Base-by-base conservation (phyloP, 2,329 filamentous ascomycete species). In the Stemphylium beticola region DNA sequence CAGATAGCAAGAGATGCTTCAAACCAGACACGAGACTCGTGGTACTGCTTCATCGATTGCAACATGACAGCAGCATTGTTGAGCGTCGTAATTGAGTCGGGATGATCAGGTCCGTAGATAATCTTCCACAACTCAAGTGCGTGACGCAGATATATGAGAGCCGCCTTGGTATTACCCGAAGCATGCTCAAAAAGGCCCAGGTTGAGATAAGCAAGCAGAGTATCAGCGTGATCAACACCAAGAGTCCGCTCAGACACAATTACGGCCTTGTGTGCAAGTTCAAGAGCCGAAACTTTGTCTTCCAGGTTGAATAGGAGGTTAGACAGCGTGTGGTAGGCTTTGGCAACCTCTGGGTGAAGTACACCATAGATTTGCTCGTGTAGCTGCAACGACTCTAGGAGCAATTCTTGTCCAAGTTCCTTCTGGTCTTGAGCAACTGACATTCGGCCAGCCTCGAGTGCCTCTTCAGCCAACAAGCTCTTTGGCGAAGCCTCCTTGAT, bases 11-110 rank as follows among this genome's bases (percentile, higher is more conserved):
- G 86, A 9, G 93, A 96, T 61, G 92, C 89, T 77, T 98, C 95
- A 72, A 99, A 99, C 95, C 95, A 99, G 59, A 93, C 83, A 46
- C 95, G 89, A 40, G 93, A 98, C 77, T 96, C 92, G 67, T 93
- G 89, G 80, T 96, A 99, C 57, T 90, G 88, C 82, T 98, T 96
- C 67, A 97, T 85, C 51, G 92, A 88, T 78, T 99, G 95, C 54
- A 99, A 86, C 95, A 99, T 99, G 56, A 99, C 95, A 7, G 95
- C 95, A 17, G 92, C 93, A 71, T 99, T 99, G 84, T 98, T 99
- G 78, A 98, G 89, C 14, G 95, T 98, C 8, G 96, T 99, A 77
- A 99, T 97, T 8, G 92, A 96, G 78, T 99, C 95, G 3, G 95
- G 95, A 77, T 99, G 95, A 68, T 92, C 90, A 26, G 89, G 82